Evolutionary conservation across 2,329 filamentous ascomycete species (phyloP), one percentile per base, ranked within the genome.

Genomic region (Sporothrix schenckii): DNA sequence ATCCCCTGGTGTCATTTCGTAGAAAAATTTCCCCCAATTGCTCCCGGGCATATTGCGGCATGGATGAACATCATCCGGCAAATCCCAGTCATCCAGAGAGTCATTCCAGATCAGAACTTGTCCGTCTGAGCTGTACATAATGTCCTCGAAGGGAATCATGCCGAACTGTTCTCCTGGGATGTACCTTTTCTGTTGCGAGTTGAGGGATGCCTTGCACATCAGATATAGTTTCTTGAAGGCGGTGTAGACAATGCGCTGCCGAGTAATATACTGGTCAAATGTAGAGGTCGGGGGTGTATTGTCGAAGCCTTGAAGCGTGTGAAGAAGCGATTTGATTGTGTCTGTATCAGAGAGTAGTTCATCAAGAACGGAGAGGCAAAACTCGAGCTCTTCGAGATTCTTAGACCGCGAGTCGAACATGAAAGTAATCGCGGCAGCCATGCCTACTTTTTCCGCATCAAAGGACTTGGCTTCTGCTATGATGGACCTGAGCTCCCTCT

Each of bases 1-100:
- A 2, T 54, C 52, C 7, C 21, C 21, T 14, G 52, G 52, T 2
- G 52, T 54, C 52, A 54, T 54, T 7, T 54, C 52, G 24, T 27
- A 54, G 52, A 54, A 54, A 27, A 27, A 54, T 11, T 54, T 54
- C 52, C n/a, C 21, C 52, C 52, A 54, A 27, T 54, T 27, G 52
- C 21, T 27, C 21, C 41, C 41, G 11, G 21, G 21, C 21, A 54
- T 54, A n/a, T 27, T 21, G 21, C 52, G 52, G 21, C 52, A 54
- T 6, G 52, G 52, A 27, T 54, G 52, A 27, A 27, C 24, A 7
- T 24, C 21, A 11, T 54, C 52, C 21, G 52, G n/a, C 11, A 54
- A n/a, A 24, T 54, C n/a, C 52, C 52, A 54, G 52, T 54, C 52
- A 10, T 54, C 52, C 19, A 27, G 4, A n/a, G 14, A 14, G 9